phyloP scores from a whole-genome alignment of 1,139 yeast species.

The Saccharomycopsis phalli region DNA sequence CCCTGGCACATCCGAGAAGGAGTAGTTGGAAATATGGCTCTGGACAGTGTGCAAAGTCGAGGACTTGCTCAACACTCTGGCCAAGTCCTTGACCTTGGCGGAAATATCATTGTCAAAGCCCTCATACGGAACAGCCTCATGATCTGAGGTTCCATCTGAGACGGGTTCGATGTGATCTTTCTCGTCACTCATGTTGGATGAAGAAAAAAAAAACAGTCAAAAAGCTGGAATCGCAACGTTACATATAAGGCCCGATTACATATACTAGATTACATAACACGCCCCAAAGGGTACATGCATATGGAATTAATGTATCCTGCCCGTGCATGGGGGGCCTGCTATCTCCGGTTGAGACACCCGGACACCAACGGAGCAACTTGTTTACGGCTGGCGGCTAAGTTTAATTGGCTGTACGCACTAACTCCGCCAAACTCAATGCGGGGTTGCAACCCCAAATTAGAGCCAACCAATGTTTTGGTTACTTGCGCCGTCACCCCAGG shows the following conservation, averaged over 20 bases:
- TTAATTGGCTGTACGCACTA: slow-evolving; percentile 31
- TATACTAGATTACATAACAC: no score
- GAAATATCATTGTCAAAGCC: slow-evolving; percentile 32
- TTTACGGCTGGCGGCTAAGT: slow-evolving; percentile 43
- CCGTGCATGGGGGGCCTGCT: no score
- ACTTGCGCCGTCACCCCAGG: no score
- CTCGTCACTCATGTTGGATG: not conserved
- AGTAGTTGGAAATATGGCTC: slow-evolving; percentile 3
- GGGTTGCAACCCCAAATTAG: no score
- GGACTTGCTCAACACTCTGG: slow-evolving; percentile 28
- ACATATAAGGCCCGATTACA: no score
- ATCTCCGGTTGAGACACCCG: no score
- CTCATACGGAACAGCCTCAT: slow-evolving; percentile 25
- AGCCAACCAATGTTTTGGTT: no score
- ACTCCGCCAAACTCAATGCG: not conserved
- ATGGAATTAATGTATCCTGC: no score
- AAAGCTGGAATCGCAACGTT: no score
- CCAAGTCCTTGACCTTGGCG: slow-evolving; percentile 37
- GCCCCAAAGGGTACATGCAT: no score
- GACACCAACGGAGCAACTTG: slow-evolving; percentile 51
- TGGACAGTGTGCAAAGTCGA: slow-evolving; percentile 8
- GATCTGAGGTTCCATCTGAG: slow-evolving; percentile 1
- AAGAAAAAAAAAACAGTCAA: not conserved
- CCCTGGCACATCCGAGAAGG: slow-evolving; percentile 13
- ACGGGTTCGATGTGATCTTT: not conserved